Evolutionary conservation across 139 green algal genomes (phyloP).

Genomic region (Volvox reticuliferus): DNA sequence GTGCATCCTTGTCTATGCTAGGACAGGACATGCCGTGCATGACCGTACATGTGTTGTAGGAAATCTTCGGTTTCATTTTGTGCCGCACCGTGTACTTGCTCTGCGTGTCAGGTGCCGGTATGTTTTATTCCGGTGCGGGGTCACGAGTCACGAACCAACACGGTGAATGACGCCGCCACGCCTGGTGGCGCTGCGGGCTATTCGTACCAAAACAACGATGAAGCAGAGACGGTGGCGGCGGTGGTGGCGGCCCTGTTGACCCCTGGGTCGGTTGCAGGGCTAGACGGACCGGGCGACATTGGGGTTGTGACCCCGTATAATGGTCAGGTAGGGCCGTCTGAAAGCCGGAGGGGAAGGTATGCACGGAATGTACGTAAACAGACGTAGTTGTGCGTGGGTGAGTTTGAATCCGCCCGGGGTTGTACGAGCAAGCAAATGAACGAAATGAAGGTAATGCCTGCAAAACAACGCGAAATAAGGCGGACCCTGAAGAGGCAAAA

Average conservation of each 20-base stretch:
- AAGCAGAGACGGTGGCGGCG: conserved; percentile 55
- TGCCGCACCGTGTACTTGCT: too few relatives aligned
- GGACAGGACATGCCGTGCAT: too few relatives aligned
- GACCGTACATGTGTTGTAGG: too few relatives aligned
- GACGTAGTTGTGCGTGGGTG: neutral
- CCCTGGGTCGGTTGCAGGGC: neutral
- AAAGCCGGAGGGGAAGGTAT: too few relatives aligned
- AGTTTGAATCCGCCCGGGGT: neutral
- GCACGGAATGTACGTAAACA: too few relatives aligned
- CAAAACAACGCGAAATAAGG: too few relatives aligned
- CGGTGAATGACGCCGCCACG: conserved; percentile 9
- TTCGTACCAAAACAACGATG: conserved; percentile 62
- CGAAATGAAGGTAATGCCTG: too few relatives aligned
- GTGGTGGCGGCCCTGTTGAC: conserved; percentile 52
- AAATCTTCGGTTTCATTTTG: too few relatives aligned
- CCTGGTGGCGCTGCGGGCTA: conserved; percentile 34
- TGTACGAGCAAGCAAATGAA: too few relatives aligned
- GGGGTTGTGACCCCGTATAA: conserved; percentile 80
- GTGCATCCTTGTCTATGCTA: too few relatives aligned
- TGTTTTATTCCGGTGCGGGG: conserved; percentile 37
- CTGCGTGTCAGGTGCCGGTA: conserved; percentile 30
- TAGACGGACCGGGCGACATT: conserved; percentile 53
- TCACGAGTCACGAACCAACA: neutral
- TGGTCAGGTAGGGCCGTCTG: conserved; percentile 57
- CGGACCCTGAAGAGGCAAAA: too few relatives aligned